Conservation (phyloP, 345 rosid species). For the Ceriops tagal region DNA sequence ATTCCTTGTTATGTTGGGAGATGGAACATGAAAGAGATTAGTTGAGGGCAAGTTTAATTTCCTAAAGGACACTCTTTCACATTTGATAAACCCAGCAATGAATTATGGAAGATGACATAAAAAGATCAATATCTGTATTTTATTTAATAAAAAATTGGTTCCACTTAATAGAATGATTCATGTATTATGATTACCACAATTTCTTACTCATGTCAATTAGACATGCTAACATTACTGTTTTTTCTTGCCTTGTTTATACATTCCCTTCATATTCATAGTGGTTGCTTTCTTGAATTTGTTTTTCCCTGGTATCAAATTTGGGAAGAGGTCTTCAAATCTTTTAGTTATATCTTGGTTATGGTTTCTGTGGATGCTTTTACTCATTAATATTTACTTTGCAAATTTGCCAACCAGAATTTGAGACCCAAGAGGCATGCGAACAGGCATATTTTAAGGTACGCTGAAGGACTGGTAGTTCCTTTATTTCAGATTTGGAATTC, state of each 20-base stretch:
- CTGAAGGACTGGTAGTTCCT: not conserved
- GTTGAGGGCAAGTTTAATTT: no score
- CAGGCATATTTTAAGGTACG: constrained; percentile 85
- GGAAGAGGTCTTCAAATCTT: not conserved
- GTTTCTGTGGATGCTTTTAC: not conserved
- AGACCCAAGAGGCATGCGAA: constrained; percentile 68
- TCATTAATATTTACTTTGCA: not conserved
- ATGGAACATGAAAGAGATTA: no score
- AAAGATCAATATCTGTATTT: no score
- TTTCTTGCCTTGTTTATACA: not conserved
- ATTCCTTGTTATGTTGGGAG: no score
- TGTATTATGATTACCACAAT: not conserved
- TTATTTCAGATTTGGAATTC: not conserved
- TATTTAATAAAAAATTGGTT: no score
- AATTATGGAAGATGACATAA: no score
- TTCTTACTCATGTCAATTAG: not conserved
- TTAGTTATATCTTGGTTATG: not conserved
- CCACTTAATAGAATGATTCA: not conserved
- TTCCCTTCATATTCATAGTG: not conserved
- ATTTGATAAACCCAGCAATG: no score
- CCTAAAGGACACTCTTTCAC: no score
- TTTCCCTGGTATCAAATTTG: not conserved
- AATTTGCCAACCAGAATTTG: constrained; percentile 58
- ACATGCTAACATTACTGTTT: not conserved
- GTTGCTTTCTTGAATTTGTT: constrained; percentile 3